Base-by-base conservation (phyloP, 1,284 basidiomycete genomes). In the Vanrija humicola region DNA sequence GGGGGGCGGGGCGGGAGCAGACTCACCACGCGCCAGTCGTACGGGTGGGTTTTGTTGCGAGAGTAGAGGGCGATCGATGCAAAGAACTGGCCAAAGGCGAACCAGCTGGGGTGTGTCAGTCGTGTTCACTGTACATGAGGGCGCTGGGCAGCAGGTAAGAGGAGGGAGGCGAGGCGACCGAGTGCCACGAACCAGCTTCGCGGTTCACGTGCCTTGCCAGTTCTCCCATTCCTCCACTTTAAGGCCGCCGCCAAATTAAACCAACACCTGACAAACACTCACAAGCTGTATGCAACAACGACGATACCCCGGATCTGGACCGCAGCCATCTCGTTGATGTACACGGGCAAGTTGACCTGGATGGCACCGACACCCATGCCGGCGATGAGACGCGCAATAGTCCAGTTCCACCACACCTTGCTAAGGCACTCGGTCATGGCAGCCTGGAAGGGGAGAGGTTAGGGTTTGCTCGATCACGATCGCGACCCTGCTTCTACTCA, bases 291-390 rank as follows among this genome's bases (percentile, higher is more conserved):
- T 6, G 62, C 56, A 34, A 63, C 59, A 53, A 67, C 51, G 16
- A 68, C 49, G 43, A 61, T 55, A 34, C 67, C 65, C 34, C 63
- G 54, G n/a, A 68, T 49, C 48, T 63, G 61, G 21, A 56, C 59
- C 1, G 66, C 61, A 9, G 52, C 44, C 28, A 55, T 51, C 50
- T 68, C 64, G 29, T 51, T 23, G 55, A 65, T 67, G 57, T 64
- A 67, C 19, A 63, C 42, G 4, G 66, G 65, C 5, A 65, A 40
- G 3, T 64, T 64, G 5, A 54, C 63, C 46, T 66, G 65, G 25
- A 66, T 29, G 29, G 55, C 52, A 18, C 63, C 66, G 6, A 68
- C 62, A 34, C 65, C 65, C 5, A 62, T 47, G 7, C 66, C 66
- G 15, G 65, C 58, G 16, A 64, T 46, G 28, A 68, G 43, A 50